Conservation (phyloP, 192 early-diverging fungal species). For the Dissophora globulifera region DNA sequence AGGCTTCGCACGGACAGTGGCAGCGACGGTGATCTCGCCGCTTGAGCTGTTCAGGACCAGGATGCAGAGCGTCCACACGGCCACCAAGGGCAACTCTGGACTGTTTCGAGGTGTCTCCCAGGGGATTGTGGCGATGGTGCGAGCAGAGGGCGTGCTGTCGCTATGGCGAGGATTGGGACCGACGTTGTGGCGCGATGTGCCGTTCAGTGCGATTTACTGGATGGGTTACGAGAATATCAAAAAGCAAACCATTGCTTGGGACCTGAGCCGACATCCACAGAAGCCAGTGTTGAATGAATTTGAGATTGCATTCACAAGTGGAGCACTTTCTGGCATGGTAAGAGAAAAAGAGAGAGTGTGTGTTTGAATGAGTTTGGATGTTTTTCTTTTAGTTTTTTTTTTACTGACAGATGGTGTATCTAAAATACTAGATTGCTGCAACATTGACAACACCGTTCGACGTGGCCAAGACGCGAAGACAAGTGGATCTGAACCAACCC, state of each 20-base stretch:
- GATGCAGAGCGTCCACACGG: constrained; percentile 80
- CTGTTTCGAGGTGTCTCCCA: constrained; percentile 66
- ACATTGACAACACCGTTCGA: constrained; percentile 94
- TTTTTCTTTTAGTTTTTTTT: background rate
- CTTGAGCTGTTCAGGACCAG: constrained; percentile 92
- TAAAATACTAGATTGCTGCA: constrained; percentile 80
- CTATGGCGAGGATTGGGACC: constrained; percentile 91
- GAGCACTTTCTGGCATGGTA: constrained; percentile 88
- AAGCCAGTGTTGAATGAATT: constrained; percentile 62
- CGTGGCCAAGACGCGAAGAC: constrained; percentile 92
- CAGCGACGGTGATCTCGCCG: constrained; percentile 86
- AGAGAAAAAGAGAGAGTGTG: background rate
- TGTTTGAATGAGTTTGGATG: background rate
- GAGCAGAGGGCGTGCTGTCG: constrained; percentile 64
- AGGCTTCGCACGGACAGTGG: constrained; percentile 77
- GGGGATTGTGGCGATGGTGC: constrained; percentile 70
- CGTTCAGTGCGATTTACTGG: constrained; percentile 97
- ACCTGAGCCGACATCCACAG: constrained; percentile 2
- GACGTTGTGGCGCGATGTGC: constrained; percentile 94
- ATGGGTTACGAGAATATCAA: constrained; percentile 87
- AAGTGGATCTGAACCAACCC: constrained; percentile 64
- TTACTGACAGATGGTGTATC: background rate
- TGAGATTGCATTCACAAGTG: constrained; percentile 78
- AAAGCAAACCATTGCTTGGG: constrained; percentile 33
- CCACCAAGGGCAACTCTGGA: constrained; percentile 59